Evolutionary conservation across 2,329 filamentous ascomycete genomes (phyloP).

Genomic region (Sphaerulina musiva): DNA sequence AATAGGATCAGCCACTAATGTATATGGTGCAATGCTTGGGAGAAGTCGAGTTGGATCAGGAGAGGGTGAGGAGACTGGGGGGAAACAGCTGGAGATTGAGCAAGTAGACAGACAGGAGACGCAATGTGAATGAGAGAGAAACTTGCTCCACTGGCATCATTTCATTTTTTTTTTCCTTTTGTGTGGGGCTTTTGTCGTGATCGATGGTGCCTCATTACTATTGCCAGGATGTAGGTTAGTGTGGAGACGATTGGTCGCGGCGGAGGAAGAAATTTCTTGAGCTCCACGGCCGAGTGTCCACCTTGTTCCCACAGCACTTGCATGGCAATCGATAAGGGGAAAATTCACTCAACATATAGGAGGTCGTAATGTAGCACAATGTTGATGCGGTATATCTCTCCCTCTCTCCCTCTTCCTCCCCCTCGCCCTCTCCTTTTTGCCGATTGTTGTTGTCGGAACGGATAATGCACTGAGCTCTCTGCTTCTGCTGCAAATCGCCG

Average conservation of each 20-base stretch:
- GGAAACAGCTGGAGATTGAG: background rate
- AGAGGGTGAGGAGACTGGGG: background rate
- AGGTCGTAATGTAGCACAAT: background rate
- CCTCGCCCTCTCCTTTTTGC: too few relatives aligned
- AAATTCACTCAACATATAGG: background rate
- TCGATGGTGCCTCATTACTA: background rate
- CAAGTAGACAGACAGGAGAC: too few relatives aligned
- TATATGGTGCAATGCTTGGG: conserved; percentile 2
- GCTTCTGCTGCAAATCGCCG: too few relatives aligned
- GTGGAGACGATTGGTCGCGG: background rate
- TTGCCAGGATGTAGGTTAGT: background rate
- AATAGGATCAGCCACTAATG: conserved; percentile 16
- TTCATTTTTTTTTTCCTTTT: background rate
- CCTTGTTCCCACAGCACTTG: background rate
- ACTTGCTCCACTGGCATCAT: background rate
- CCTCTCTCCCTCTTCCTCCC: background rate
- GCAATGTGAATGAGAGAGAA: background rate
- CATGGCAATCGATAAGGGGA: conserved; percentile 3
- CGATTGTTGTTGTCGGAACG: too few relatives aligned
- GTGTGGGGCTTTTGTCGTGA: background rate
- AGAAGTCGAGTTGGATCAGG: background rate
- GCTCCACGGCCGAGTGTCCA: background rate
- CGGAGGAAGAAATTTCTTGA: background rate
- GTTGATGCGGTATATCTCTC: background rate
- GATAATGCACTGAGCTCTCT: too few relatives aligned